A percentile compares a stretch with the other conserved stretches of the same genome.
These are phyloP conservation scores for Dendrostoma leiphaemia DNA, from an alignment of 2,329 filamentous ascomycete genomes.

Conservation along the genomic window DNA sequence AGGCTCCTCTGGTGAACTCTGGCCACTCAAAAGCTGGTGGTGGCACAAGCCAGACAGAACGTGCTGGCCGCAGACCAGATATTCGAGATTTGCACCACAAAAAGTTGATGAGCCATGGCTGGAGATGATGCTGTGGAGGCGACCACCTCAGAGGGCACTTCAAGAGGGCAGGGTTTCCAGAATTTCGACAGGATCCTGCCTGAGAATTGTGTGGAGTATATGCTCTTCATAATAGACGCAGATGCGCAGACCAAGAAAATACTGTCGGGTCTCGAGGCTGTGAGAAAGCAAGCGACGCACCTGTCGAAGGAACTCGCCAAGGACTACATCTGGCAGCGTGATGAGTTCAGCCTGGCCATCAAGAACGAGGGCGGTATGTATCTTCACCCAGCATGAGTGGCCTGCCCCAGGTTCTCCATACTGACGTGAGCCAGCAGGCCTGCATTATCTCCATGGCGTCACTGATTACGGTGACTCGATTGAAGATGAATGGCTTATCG, in stretches of 20 bases:
- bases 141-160: slow-evolving; percentile 24
- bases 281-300: slow-evolving; percentile 67
- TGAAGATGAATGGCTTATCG: slow-evolving; percentile 96
- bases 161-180: slow-evolving; percentile 27
- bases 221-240: slow-evolving; percentile 68
- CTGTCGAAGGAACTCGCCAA: slow-evolving; percentile 65
- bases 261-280: slow-evolving; percentile 64
- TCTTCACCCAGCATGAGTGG: not conserved
- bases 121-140: slow-evolving; percentile 20
- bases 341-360: slow-evolving; percentile 69
- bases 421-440: slow-evolving; percentile 32
- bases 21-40: too few species aligned
- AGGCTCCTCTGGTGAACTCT: too few species aligned
- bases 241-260: slow-evolving; percentile 54
- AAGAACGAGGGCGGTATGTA: slow-evolving; percentile 56
- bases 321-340: slow-evolving; percentile 94
- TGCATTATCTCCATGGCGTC: slow-evolving; percentile 67
- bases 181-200: slow-evolving; percentile 49
- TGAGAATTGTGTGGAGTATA: slow-evolving; percentile 85
- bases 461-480: slow-evolving; percentile 93
- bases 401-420: not conserved
- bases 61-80: not conserved
- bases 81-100: not conserved
- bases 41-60: too few species aligned
- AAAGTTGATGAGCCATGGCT: not conserved